Evolutionary conservation across 768 basidiomycete species (phyloP).

Genomic region (Pluteus cervinus): DNA sequence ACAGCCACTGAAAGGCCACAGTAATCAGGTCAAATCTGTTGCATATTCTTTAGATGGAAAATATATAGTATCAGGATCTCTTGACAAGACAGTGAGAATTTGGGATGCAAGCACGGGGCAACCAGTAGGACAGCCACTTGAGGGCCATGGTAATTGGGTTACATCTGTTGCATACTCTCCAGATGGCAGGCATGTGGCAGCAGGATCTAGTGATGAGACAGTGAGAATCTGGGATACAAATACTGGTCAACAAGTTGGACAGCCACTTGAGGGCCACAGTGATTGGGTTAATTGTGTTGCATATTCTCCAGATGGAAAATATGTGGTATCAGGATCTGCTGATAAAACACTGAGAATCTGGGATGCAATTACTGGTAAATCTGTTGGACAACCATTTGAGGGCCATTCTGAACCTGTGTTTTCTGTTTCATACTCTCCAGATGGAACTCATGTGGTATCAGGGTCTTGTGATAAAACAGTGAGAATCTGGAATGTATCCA

Average conservation of each 20-base stretch:
- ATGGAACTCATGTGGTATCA: slow-evolving; percentile 1
- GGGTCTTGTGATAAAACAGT: neutral
- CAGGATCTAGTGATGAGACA: too few species aligned
- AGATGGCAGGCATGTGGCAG: too few species aligned
- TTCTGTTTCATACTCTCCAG: slow-evolving; percentile 1
- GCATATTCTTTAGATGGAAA: neutral
- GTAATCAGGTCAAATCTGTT: too few species aligned
- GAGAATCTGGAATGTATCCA: neutral
- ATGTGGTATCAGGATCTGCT: neutral
- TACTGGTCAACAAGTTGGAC: too few species aligned
- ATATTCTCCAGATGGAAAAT: too few species aligned
- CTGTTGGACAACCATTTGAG: neutral
- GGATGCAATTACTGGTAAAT: slow-evolving; percentile 1
- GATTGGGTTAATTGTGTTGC: too few species aligned
- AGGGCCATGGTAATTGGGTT: too few species aligned
- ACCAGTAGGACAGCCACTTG: neutral
- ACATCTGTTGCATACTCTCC: too few species aligned
- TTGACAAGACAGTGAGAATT: neutral
- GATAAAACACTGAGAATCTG: slow-evolving; percentile 1
- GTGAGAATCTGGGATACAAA: too few species aligned
- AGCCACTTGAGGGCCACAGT: too few species aligned
- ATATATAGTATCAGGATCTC: slow-evolving; percentile 1
- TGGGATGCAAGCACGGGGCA: neutral
- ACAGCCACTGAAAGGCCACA: too few species aligned
- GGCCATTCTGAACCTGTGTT: too few species aligned